Percentiles rank a stretch among this genome's conserved stretches.
These are phyloP conservation scores for Eucalyptus dawsonii DNA, from an alignment of 345 rosid genomes.

Conservation along the genomic window DNA sequence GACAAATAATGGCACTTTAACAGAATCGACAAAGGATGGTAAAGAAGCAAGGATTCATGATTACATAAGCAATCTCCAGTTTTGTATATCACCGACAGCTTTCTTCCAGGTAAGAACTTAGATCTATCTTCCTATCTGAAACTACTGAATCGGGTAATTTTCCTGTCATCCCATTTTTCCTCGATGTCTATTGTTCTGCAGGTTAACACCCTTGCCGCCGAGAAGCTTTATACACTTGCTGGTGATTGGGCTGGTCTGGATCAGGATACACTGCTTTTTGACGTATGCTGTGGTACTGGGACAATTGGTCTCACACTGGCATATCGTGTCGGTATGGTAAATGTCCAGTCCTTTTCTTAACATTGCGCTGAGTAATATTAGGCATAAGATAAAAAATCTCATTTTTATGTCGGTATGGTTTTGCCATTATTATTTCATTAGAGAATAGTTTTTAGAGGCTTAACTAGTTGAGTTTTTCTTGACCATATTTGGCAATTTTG, in stretches of 20 bases:
- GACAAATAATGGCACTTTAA: constrained; percentile 15
- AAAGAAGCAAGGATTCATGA: constrained; percentile 81
- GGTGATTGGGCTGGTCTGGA: constrained; percentile 95
- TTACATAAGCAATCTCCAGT: constrained; percentile 56
- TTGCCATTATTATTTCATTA: not conserved
- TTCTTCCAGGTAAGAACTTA: constrained; percentile 65
- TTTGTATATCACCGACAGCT: constrained; percentile 90
- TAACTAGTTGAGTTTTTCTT: not conserved
- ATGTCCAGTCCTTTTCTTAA: constrained; percentile 7
- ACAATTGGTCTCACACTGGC: constrained; percentile 92
- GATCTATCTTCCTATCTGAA: not conserved
- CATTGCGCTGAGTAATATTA: not conserved
- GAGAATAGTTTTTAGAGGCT: not conserved
- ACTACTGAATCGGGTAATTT: not conserved
- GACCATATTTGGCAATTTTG: not conserved
- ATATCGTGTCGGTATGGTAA: constrained; percentile 92
- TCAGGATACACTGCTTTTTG: constrained; percentile 80
- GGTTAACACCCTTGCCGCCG: constrained; percentile 96
- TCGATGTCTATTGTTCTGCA: constrained; percentile 10
- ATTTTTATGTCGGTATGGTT: not conserved
- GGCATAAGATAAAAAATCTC: not conserved
- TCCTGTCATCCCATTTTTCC: not conserved
- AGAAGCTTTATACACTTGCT: constrained; percentile 87
- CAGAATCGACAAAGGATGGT: constrained; percentile 8
- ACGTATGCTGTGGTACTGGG: constrained; percentile 96